Evolutionary conservation across 2,329 filamentous ascomycete species (phyloP).

Genomic region (Myriosclerotinia curreyana): DNA sequence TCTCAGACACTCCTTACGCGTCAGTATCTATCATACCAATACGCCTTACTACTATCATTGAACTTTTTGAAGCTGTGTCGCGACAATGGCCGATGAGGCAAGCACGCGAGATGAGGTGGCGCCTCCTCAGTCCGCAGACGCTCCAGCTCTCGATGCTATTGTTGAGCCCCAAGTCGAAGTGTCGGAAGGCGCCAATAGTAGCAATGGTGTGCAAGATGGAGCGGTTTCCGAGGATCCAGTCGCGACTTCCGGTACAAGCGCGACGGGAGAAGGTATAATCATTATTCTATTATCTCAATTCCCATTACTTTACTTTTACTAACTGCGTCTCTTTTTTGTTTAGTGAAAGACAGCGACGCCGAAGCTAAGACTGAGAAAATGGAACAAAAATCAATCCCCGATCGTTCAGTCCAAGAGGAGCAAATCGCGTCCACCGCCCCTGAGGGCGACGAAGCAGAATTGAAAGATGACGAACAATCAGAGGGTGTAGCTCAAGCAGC

Average conservation of each 20-base stretch:
- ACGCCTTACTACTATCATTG: slow-evolving; percentile 20
- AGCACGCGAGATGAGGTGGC: slow-evolving; percentile 27
- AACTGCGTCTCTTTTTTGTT: slow-evolving; percentile 27
- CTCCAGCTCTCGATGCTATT: slow-evolving; percentile 24
- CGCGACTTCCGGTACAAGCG: slow-evolving; percentile 30
- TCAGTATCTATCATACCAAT: slow-evolving; percentile 22
- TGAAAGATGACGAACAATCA: slow-evolving; percentile 40
- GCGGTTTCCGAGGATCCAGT: slow-evolving; percentile 30
- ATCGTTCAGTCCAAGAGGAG: slow-evolving; percentile 22
- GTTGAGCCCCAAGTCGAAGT: slow-evolving; percentile 26
- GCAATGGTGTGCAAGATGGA: slow-evolving; percentile 24
- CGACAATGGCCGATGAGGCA: slow-evolving; percentile 37
- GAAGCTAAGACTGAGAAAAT: slow-evolving; percentile 23
- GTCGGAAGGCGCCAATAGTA: slow-evolving; percentile 27
- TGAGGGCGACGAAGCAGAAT: slow-evolving; percentile 36
- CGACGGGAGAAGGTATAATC: slow-evolving; percentile 30
- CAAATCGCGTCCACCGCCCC: slow-evolving; percentile 28
- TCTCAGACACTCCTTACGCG: slow-evolving; percentile 28
- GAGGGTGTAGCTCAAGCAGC: slow-evolving; percentile 34
- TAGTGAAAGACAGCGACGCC: slow-evolving; percentile 26
- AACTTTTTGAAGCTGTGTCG: slow-evolving; percentile 26
- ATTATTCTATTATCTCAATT: slow-evolving; percentile 23
- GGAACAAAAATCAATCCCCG: slow-evolving; percentile 30
- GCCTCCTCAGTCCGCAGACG: slow-evolving; percentile 26
- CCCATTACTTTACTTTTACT: slow-evolving; percentile 25